phyloP scores from a whole-genome alignment of 225 moss, liverwort and hornwort species.

The Climacium dendroides region DNA sequence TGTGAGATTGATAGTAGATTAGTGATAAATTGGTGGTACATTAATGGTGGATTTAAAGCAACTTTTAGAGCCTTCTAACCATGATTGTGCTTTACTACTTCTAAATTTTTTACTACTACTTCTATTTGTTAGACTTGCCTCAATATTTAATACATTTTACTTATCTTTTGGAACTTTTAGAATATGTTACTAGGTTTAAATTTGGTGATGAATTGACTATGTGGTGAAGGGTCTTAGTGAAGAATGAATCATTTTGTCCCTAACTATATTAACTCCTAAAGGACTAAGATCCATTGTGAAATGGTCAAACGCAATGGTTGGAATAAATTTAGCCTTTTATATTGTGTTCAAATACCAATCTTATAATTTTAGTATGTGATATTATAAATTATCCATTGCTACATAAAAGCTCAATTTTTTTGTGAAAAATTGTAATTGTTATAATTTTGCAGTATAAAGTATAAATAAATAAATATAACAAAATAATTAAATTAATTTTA shows the following conservation, averaged over 20 bases:
- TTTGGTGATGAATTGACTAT: neutral
- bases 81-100: neutral
- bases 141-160: neutral
- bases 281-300: accelerated
- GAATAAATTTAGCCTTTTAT: neutral
- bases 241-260: neutral
- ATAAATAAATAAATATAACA: too few relatives aligned
- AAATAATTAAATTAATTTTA: neutral
- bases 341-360: neutral
- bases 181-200: neutral
- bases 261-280: neutral
- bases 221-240: neutral
- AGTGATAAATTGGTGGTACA: neutral
- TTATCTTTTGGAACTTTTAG: neutral
- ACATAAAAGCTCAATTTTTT: too few relatives aligned
- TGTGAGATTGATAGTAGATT: neutral
- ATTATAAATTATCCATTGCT: neutral
- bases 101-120: neutral
- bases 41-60: neutral
- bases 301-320: neutral
- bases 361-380: neutral
- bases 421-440: too few relatives aligned
- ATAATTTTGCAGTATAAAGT: too few relatives aligned
- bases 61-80: neutral
- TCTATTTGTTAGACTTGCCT: neutral